phyloP scores from a whole-genome alignment of 805 yeast genomes.

The Wickerhamomyces sydowiorum region DNA sequence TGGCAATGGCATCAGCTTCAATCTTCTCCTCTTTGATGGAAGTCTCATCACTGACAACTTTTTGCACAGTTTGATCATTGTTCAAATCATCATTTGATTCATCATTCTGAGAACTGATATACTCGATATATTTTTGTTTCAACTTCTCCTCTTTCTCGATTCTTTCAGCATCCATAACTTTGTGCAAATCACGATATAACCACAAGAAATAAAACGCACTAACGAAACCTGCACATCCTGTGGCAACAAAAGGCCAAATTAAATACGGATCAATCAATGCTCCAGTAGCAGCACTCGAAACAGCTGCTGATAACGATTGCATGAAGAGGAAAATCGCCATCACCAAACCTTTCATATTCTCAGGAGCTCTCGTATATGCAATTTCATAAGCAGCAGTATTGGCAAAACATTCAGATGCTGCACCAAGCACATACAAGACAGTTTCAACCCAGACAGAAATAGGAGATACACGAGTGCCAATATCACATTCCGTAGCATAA shows the following conservation, averaged over 20 bases:
- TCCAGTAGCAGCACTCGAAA: constrained; percentile 69
- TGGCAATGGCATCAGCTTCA: neutral
- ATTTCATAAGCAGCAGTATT: constrained; percentile 75
- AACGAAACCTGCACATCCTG: constrained; percentile 49
- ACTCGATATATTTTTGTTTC: neutral
- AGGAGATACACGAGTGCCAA: constrained; percentile 13
- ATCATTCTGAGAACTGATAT: too few relatives aligned
- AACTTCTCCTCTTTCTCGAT: neutral
- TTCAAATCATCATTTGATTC: too few relatives aligned
- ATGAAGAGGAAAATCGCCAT: constrained; percentile 55
- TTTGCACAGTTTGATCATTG: neutral
- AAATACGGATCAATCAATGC: constrained; percentile 62
- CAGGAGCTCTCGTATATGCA: constrained; percentile 77
- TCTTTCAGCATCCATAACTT: neutral
- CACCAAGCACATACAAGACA: constrained; percentile 60
- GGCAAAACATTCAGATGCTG: constrained; percentile 68
- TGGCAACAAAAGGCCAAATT: constrained; percentile 58
- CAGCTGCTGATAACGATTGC: constrained; percentile 66
- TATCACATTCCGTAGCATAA: constrained; percentile 43
- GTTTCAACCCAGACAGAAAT: constrained; percentile 64
- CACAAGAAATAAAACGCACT: constrained; percentile 51
- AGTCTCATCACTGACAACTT: neutral
- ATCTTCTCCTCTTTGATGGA: neutral
- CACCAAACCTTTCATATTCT: constrained; percentile 33
- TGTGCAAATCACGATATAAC: neutral